Base-by-base conservation (phyloP, 2,329 filamentous ascomycete genomes). In the Thelonectria olida region DNA sequence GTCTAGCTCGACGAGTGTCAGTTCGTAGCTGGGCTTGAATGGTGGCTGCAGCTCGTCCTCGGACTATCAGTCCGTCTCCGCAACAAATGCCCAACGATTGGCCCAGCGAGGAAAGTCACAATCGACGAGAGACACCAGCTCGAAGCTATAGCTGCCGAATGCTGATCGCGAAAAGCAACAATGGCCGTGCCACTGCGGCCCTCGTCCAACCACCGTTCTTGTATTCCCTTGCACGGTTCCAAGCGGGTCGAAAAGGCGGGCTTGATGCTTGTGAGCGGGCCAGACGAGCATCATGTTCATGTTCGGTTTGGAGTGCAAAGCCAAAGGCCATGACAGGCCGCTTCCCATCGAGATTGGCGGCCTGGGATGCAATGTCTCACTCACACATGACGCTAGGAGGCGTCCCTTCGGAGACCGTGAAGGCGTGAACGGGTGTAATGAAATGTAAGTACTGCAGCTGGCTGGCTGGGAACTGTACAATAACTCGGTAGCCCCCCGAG, bases 281-380 rank as follows among this genome's bases (percentile, higher is more conserved):
- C n/a, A n/a, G n/a, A n/a, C n/a, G n/a, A n/a, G n/a, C n/a, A n/a
- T n/a, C n/a, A n/a, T n/a, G n/a, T n/a, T n/a, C n/a, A n/a, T n/a
- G n/a, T n/a, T n/a, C n/a, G n/a, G n/a, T n/a, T n/a, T n/a, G n/a
- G n/a, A n/a, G n/a, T n/a, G n/a, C n/a, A n/a, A n/a, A n/a, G n/a
- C n/a, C n/a, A 15, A 38, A 45, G 51, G 25, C 17, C 19, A 36
- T 34, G 38, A 27, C 17, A 39, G 31, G 34, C 27, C 13, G 20
- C 4, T 38, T 15, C 25, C 38, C 28, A 54, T 56, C 48, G 28
- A 48, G 45, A 38, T 47, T 54, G 54, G 51, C 45, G 27, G 44
- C 31, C 25, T 44, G 64, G 60, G 60, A 67, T 68, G 62, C 60
- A 64, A 47, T 68, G 66, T 68, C 64, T 68, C 62, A 66, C 64